Evolutionary conservation across 192 early-diverging fungal species (phyloP), one percentile per base, ranked within the genome.

Genomic region (Haplosporangium gracile): DNA sequence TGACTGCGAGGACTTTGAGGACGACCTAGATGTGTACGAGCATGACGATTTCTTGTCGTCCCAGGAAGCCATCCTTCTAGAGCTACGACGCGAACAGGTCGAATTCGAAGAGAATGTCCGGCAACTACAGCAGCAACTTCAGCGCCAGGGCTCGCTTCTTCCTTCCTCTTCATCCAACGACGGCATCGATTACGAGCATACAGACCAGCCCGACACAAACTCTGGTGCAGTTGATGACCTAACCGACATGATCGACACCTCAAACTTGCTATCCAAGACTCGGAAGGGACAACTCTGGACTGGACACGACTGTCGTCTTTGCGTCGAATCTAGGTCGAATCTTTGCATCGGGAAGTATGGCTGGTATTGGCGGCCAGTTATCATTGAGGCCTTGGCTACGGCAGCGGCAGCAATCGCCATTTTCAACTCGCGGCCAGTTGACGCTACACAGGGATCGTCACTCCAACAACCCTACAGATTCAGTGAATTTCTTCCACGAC

Each of bases 61-160:
- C 9, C 78, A 77, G 40, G 79, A 86, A 36, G 79, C 84, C n/a
- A 81, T 80, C 18, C 79, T 86, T n/a, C 69, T 86, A 53, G 79
- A 86, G 65, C 53, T 86, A 45, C 79, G 79, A 57, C 84, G 84
- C 9, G 84, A 86, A 16, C 84, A 86, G 36, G 75, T 86, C 29
- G 84, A 86, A 65, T 86, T 86, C 77, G 84, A 86, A 42, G 84
- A 86, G 40, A 86, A 86, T 68, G 79, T 86, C 10, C 79, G 84
- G 0, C 79, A 81, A 43, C 68, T 86, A 15, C 84, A 86, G 34
- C 75, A 78, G 53, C 84, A 86, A 51, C 51, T 86, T 24, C 75
- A 81, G 51, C 74, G 75, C 18, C 79, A 86, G 36, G 79, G 79
- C 6, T 77, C 84, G 38, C 45, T 86, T 36, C 65, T 80, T 26